Base-by-base conservation (phyloP, 225 moss, liverwort and hornwort genomes). In the Pleurozium schreberi region DNA sequence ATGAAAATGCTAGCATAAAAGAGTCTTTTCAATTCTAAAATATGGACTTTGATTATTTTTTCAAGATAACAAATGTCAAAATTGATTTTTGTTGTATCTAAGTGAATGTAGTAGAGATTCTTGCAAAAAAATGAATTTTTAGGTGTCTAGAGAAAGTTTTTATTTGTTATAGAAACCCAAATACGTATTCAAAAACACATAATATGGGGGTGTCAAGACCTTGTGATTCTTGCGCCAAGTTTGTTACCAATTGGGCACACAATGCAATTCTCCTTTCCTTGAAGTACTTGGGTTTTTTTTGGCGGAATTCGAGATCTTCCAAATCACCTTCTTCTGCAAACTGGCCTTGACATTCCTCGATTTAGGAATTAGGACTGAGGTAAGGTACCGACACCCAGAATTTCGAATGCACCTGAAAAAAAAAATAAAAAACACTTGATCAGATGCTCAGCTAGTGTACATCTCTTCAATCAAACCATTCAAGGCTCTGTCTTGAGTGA, bases 1-100 rank as follows among this genome's bases (percentile, higher is more conserved):
- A 19, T 17, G 0, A 4, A 75, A 49, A 75, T 0, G 0, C 49
- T 49, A 26, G 31, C 2, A 2, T 40, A 12, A 31, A 19, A 4
- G 0, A 23, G 4, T 9, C 9, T 36, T 14, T 76, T 36, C 5
- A 3, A 34, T 1, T 53, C 4, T 23, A 22, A 50, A 52, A 76
- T 34, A 22, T 52, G 14, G 36, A 76, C 4, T 53, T 53, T 53
- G 12, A 21, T 19, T 23, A 25, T 47, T 4, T 36, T 3, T 77
- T 20, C 1, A 34, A 0, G 1, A 49, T 19, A 20, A 7, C 11
- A 19, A 47, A 43, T 9, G 30, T 18, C 7, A 31, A 74, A 31
- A 49, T 74, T 74, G 18, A 25, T 28, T 42, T 31, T 28, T 31
- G 45, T 10, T 30, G 18, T 10, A 74, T 49, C 19, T 31, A 49